Base-by-base conservation (phyloP, 177 flowering plant genomes). In the Vitis hybrid region DNA sequence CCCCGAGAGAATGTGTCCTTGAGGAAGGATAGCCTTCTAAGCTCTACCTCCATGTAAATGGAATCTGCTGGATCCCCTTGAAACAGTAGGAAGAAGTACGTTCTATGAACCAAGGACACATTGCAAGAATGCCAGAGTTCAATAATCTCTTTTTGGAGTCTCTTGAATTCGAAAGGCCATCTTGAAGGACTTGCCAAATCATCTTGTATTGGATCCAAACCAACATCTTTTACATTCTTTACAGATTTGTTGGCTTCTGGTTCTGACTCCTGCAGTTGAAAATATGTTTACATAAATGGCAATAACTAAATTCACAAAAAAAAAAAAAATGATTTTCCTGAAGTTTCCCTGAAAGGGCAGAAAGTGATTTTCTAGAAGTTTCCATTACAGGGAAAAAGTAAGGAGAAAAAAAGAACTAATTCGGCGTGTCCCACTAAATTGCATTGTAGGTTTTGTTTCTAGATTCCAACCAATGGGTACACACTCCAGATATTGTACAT, bases 31-130 rank as follows among this genome's bases (percentile, higher is more conserved):
- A 90, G 66, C 65, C 91, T 77, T 73, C 88, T 79, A 34, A 75
- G 77, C 74, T 90, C 94, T 1, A 90, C 92, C 78, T 88, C 91
- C 84, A 90, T 71, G 79, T 85, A 90, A 70, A 87, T 80, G 13
- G 84, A 79, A 77, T 90, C 92, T 23, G 84, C 48, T 13, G 80
- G 84, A 66, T 87, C 94, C 54, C 88, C 94, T 70, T 80, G 82
- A 62, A 88, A 88, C 14, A 85, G 82, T 45, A 88, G 73, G 77
- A 83, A 90, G 79, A 90, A 90, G 76, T 83, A 85, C 51, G 86
- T 86, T 73, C 94, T 80, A 77, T 90, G 89, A n/a, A 84, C 81
- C 75, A 90, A 66, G 18, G 90, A 83, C 23, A 87, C 79, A 55
- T 84, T 80, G 80, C 92, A 90, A 57, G 65, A 71, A 60, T 85